Evolutionary conservation across 2,329 filamentous ascomycete species (phyloP), one percentile per base, ranked within the genome.

Genomic region (Aspergillus phoenicis): DNA sequence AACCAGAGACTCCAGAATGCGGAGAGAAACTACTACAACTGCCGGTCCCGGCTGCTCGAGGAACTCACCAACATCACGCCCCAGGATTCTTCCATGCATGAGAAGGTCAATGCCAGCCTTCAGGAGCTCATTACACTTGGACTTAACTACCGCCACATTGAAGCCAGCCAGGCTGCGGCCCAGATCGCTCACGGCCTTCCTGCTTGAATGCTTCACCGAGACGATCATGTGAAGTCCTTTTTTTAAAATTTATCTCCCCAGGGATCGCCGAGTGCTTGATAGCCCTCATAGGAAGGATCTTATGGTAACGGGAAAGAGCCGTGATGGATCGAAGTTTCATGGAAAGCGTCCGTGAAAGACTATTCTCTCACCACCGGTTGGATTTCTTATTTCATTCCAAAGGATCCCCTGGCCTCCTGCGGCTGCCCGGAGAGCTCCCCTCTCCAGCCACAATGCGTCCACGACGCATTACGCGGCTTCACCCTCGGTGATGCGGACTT

Each of bases 81-180:
- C 3, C 72, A 77, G 70, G 75, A 80, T 60, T 72, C 72, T 10
- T 68, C 73, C 22, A 74, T 77, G 68, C 77, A 79, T 53, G 77
- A 80, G 59, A 78, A 77, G 67, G 76, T 78, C 62, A 80, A 79
- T 69, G 77, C 77, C 54, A 75, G 75, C 62, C 71, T 80, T 52
- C 77, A 80, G 70, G 77, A 80, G 54, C 68, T 80, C 43, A 77
- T 75, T 61, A 79, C 77, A 15, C 70, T 79, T 48, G 76, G 77
- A 30, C 59, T 79, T 65, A 78, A 75, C 68, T 79, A 77, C 68
- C 77, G 77, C 47, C 76, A 75, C 52, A 73, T 79, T 56, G 75
- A 77, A 60, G 77, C 77, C 57, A 75, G 76, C 66, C 76, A 78
- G 49, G 73, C 74, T 61, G 71, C 74, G 56, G 71, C 72, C 43